A percentile compares a stretch with the other conserved stretches of the same genome.
Conservation (phyloP, 441 rosid genomes). For the Erodium trifolium region DNA sequence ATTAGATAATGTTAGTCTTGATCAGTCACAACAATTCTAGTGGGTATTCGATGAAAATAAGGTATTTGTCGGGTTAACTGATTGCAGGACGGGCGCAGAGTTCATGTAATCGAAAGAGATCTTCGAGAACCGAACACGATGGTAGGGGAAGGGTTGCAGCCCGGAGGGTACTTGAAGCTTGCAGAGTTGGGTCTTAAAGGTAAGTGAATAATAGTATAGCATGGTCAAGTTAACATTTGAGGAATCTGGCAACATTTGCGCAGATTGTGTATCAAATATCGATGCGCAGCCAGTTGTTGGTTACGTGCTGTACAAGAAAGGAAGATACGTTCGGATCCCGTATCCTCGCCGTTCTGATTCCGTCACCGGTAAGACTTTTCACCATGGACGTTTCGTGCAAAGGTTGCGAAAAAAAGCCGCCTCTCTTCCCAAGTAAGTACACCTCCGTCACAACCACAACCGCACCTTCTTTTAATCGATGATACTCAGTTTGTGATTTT, state of each 20-base stretch:
- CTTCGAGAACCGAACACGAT: constrained; percentile 5
- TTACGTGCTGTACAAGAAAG: constrained; percentile 16
- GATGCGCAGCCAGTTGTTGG: constrained; percentile 16
- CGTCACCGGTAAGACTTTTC: constrained; percentile 17
- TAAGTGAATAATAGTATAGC: neutral
- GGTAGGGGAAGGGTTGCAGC: constrained; percentile 7
- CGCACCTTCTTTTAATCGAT: no score
- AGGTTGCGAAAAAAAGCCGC: constrained; percentile 19
- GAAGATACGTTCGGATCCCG: constrained; percentile 7
- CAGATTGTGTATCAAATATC: constrained; percentile 2
- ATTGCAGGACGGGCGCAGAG: constrained; percentile 10
- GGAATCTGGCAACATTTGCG: neutral
- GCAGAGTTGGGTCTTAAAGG: constrained; percentile 5
- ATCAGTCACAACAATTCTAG: no score
- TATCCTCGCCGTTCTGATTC: constrained; percentile 13
- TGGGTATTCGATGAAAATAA: no score
- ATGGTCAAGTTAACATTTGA: no score
- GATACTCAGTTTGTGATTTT: no score
- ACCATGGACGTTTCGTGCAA: constrained; percentile 15
- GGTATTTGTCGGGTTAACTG: no score
- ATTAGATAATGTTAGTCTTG: no score
- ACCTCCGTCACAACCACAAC: no score
- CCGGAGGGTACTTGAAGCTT: constrained; percentile 9
- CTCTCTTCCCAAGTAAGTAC: neutral
- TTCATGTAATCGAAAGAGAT: constrained; percentile 11